Evolutionary conservation across 2,329 filamentous ascomycete species (phyloP), one percentile per base, ranked within the genome.

Genomic region (Aspergillus viridinutans): DNA sequence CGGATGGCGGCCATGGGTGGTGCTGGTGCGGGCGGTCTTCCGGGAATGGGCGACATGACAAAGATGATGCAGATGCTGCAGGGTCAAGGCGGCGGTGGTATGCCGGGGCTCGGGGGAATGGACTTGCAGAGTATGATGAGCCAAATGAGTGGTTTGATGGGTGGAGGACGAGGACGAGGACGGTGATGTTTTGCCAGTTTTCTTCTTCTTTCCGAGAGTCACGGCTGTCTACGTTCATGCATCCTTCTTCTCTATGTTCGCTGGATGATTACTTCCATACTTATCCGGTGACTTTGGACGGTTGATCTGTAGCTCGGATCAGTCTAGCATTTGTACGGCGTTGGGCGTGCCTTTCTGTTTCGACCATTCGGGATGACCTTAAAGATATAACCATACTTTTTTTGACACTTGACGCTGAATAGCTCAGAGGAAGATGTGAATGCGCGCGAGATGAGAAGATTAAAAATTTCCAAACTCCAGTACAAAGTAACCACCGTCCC

Each of bases 1-100:
- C 83, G 92, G 12, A 80, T 99, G 77, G 90, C 92, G 71, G 90
- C 89, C 65, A 96, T 97, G 90, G 94, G 93, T 35, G 90, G 90
- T 35, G 86, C 78, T 1, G 83, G 79, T 1, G 87, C 80, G 6
- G 87, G 77, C 14, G 81, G 70, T 42, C 64, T 82, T 64, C 70
- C 71, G 0, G 91, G 95, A 66, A 89, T 97, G 83, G 85, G 85
- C 32, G 87, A 87, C 56, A 83, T 97, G 77, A 93, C 95, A 85
- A 93, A 94, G 81, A 95, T 96, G 89, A 83, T 97, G 64, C 96
- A 96, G 86, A 92, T 92, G 82, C 91, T 95, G 86, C 82, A 96
- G 52, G 89, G 88, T 3, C 86, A 86, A 20, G 87, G 86, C 1
- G 86, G 85, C 1, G 88, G 84, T 25, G 85, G 83, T 0, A 86